These are phyloP conservation scores for Haplographium delicatum DNA, from an alignment of 495 filamentous ascomycete species.

Conservation along the genomic window DNA sequence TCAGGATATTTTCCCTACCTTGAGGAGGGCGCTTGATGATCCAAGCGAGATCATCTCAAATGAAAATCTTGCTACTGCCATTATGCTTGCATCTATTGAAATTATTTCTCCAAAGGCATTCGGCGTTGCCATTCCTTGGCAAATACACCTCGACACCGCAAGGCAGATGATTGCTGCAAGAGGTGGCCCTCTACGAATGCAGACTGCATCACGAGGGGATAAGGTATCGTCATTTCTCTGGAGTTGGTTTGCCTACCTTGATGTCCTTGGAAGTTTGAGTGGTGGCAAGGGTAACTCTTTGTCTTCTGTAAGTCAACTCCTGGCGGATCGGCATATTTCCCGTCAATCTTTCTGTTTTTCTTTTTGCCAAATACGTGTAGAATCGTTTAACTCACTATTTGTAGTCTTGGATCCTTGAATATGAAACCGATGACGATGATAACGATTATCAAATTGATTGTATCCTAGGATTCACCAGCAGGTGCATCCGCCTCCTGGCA, in stretches of 20 bases:
- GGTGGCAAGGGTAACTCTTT: slow-evolving; percentile 53
- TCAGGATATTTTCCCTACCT: slow-evolving; percentile 68
- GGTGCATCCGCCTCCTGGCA: slow-evolving; percentile 65
- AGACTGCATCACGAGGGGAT: slow-evolving; percentile 40
- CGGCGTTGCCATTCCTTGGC: slow-evolving; percentile 64
- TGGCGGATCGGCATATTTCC: too few relatives aligned
- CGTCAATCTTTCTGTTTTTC: too few relatives aligned
- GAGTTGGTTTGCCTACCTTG: slow-evolving; percentile 83
- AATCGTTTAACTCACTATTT: background rate
- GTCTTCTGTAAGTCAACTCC: slow-evolving; percentile 18
- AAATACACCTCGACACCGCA: slow-evolving; percentile 69
- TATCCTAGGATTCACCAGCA: slow-evolving; percentile 70
- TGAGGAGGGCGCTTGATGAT: slow-evolving; percentile 62
- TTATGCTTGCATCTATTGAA: slow-evolving; percentile 81
- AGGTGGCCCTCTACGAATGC: slow-evolving; percentile 51
- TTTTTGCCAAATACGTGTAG: background rate
- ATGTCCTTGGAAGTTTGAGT: slow-evolving; percentile 71
- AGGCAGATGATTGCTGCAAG: slow-evolving; percentile 69
- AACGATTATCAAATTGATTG: slow-evolving; percentile 68
- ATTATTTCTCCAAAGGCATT: slow-evolving; percentile 84
- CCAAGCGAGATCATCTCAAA: slow-evolving; percentile 57
- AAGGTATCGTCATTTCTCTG: slow-evolving; percentile 73
- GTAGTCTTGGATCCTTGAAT: slow-evolving; percentile 29
- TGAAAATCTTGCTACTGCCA: slow-evolving; percentile 73
- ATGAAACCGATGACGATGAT: slow-evolving; percentile 43